These are phyloP conservation scores for Gracilaria domingensis DNA, from an alignment of 23 red algal species.

Conservation along the genomic window DNA sequence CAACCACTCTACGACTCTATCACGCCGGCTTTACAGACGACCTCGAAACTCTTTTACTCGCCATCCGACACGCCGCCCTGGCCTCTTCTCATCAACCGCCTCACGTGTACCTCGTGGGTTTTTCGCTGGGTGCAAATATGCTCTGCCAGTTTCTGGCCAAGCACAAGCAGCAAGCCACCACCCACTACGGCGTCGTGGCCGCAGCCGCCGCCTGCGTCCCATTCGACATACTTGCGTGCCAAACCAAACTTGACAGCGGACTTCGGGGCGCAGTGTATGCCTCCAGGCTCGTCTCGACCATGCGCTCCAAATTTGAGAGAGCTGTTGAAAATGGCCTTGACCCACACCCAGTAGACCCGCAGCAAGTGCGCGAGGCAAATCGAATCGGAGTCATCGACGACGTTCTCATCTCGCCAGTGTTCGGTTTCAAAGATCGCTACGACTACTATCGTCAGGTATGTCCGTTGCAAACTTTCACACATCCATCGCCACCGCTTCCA, in stretches of 20 bases:
- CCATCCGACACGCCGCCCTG: slow-evolving; percentile 49
- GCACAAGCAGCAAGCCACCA: slow-evolving; percentile 23
- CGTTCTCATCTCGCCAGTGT: slow-evolving; percentile 84
- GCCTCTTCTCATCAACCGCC: slow-evolving; percentile 12
- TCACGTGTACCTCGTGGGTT: slow-evolving; percentile 69
- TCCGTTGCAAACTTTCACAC: not conserved
- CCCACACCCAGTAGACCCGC: slow-evolving; percentile 39
- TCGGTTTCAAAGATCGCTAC: slow-evolving; percentile 80
- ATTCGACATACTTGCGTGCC: slow-evolving; percentile 79
- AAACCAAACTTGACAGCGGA: slow-evolving; percentile 78
- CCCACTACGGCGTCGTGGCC: slow-evolving; percentile 63
- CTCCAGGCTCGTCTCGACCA: slow-evolving; percentile 63
- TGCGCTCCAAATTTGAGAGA: slow-evolving; percentile 57
- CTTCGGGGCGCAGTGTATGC: slow-evolving; percentile 75
- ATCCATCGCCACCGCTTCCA: not conserved
- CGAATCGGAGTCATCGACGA: slow-evolving; percentile 92
- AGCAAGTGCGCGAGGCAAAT: slow-evolving; percentile 40
- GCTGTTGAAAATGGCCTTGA: slow-evolving; percentile 31
- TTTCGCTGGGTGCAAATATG: slow-evolving; percentile 94
- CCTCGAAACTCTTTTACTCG: slow-evolving; percentile 61
- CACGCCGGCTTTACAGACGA: slow-evolving; percentile 94
- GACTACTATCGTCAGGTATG: slow-evolving; percentile 88
- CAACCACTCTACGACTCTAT: slow-evolving; percentile 75
- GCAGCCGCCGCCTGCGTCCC: slow-evolving; percentile 89
- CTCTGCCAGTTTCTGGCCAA: slow-evolving; percentile 79